A percentile compares a stretch with the other conserved stretches of the same genome.
phyloP scores from a whole-genome alignment of 2,329 filamentous ascomycete genomes.

The Fusarium burgessii region DNA sequence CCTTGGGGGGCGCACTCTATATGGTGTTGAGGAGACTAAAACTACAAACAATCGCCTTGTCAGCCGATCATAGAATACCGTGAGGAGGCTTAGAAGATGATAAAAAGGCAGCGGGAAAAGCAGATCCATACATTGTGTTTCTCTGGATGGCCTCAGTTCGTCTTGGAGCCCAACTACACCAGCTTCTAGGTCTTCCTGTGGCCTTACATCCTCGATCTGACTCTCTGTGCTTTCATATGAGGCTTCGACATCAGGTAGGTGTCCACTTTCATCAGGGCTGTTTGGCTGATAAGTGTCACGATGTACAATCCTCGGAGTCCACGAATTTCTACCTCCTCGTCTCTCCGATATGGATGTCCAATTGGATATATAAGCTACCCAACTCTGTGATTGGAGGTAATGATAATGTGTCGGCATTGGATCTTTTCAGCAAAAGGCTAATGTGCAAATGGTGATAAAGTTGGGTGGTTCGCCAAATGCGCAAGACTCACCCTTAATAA shows the following conservation, averaged over 20 bases:
- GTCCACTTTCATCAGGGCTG: neutral
- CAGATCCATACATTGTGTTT: neutral
- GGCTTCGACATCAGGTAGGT: neutral
- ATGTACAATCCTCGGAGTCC: neutral
- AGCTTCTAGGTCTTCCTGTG: neutral
- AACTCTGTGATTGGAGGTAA: neutral
- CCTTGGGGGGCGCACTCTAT: neutral
- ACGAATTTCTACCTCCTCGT: neutral
- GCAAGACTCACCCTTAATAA: neutral
- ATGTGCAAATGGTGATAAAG: neutral
- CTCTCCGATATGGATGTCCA: neutral
- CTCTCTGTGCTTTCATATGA: neutral
- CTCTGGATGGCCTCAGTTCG: neutral
- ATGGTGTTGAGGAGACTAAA: neutral
- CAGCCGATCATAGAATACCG: neutral
- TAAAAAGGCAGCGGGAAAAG: neutral
- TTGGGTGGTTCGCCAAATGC: neutral
- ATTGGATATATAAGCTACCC: neutral
- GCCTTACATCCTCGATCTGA: neutral
- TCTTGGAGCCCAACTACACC: neutral
- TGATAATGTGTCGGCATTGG: neutral
- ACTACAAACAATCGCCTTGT: neutral
- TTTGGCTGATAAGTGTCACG: neutral
- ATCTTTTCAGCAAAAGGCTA: neutral
- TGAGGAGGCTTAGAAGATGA: neutral